Conservation (phyloP, 1,284 basidiomycete species). For the Trametes versicolor region DNA sequence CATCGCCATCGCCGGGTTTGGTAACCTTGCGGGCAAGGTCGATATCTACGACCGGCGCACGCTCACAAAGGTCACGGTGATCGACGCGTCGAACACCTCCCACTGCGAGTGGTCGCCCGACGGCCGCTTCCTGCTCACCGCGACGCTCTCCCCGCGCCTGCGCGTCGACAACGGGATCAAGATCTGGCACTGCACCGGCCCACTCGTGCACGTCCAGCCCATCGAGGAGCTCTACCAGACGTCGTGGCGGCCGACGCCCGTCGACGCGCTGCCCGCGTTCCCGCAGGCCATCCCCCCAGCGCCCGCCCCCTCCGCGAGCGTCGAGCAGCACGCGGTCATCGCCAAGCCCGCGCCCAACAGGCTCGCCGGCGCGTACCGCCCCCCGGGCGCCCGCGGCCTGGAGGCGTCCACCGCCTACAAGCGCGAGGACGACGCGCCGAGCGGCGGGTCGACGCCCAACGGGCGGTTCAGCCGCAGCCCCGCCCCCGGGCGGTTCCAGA, state of each 20-base stretch:
- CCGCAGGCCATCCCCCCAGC: conserved; percentile 78
- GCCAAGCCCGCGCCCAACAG: conserved; percentile 62
- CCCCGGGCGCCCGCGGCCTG: conserved; percentile 90
- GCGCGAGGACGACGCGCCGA: conserved; percentile 81
- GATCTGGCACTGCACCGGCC: conserved; percentile 93
- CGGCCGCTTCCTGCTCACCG: conserved; percentile 92
- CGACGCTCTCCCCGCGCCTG: conserved; percentile 92
- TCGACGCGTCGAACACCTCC: conserved; percentile 94
- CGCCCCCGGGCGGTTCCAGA: conserved; percentile 56
- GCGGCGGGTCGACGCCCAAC: conserved; percentile 67
- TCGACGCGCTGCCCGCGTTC: conserved; percentile 78
- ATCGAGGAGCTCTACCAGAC: conserved; percentile 91
- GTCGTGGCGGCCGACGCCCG: conserved; percentile 82
- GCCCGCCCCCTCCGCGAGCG: conserved; percentile 74
- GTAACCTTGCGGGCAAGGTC: conserved; percentile 94
- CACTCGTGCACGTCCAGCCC: conserved; percentile 82
- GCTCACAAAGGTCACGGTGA: conserved; percentile 84
- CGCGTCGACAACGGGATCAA: conserved; percentile 98
- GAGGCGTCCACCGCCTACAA: conserved; percentile 88
- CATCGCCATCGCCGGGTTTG: conserved; percentile 92
- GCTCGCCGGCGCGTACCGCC: conserved; percentile 87
- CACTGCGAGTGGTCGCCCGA: conserved; percentile 97
- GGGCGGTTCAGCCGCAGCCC: conserved; percentile 68
- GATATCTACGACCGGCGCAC: conserved; percentile 93
- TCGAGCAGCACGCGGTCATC: conserved; percentile 51